phyloP scores from a whole-genome alignment of 371 early-diverging fungal species.

The Syncephalastrum contaminatum region DNA sequence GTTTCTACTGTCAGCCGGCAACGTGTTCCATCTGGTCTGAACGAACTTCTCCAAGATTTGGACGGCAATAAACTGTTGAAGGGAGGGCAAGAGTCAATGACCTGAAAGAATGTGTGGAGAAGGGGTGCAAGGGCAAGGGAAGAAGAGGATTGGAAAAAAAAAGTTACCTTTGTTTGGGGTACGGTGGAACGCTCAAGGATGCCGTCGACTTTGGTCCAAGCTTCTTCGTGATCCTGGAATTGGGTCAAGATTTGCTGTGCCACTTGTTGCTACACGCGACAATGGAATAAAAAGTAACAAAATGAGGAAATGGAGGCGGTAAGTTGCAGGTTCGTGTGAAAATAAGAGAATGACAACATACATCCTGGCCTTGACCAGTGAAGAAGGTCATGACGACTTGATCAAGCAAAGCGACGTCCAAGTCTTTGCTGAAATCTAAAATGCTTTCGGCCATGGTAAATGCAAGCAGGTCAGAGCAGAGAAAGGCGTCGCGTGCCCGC shows the following conservation, averaged over 20 bases:
- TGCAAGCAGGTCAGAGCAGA: neutral
- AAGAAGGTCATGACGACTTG: constrained; percentile 83
- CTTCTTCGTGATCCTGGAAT: constrained; percentile 96
- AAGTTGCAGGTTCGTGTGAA: neutral
- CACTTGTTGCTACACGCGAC: constrained; percentile 67
- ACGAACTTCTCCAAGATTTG: constrained; percentile 96
- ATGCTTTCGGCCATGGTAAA: constrained; percentile 59
- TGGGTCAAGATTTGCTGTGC: constrained; percentile 85
- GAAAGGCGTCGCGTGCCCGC: no score
- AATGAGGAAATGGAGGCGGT: neutral
- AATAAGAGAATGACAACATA: constrained; percentile 34
- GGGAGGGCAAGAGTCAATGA: neutral
- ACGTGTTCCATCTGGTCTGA: constrained; percentile 96
- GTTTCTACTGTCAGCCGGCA: constrained; percentile 87
- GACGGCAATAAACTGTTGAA: constrained; percentile 89
- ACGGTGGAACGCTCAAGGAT: constrained; percentile 88
- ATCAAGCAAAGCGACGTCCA: constrained; percentile 88
- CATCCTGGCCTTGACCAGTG: constrained; percentile 69
- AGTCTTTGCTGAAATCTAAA: constrained; percentile 87
- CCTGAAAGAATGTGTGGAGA: constrained; percentile 4
- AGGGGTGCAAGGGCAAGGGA: neutral
- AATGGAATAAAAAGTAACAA: constrained; percentile 8
- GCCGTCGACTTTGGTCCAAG: constrained; percentile 95
- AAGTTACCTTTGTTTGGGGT: constrained; percentile 81
- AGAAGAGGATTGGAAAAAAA: constrained; percentile 2